Evolutionary conservation across 768 basidiomycete genomes (phyloP), one percentile per base, ranked within the genome.

Genomic region (Infundibulicybe gibba): DNA sequence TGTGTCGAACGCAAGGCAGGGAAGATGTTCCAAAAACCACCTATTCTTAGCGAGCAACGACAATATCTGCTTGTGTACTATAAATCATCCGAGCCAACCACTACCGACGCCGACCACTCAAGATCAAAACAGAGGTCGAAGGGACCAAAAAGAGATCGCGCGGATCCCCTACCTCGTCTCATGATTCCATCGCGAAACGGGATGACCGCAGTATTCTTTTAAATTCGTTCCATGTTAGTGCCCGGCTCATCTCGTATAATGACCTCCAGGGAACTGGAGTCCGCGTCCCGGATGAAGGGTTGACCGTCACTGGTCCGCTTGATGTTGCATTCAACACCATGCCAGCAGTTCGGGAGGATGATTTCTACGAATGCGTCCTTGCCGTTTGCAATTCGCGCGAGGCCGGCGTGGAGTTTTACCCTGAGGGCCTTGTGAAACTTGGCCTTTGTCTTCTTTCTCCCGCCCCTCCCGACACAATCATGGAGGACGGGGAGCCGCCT

Each of bases 51-150:
- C 33, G 72, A 79, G 44, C 69, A 80, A 25, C 76, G 86, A 1
- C 77, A 78, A 47, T 92, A 86, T 56, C 71, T 94, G 30, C 73
- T 95, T 40, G 83, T 94, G 10, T 91, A 86, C 64, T 94, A 89
- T 62, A 83, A 85, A 45, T 54, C 56, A 6, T 52, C 56, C 25
- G 53, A 56, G 9, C 16, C 33, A 20, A 20, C 50, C 5, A 49
- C 40, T 13, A 52, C 16, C 9, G 46, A 57, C 3, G 53, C 54
- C 16, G 51, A 41, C 39, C 42, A 52, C 67, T 57, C 49, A 70
- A 69, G 57, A 63, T 65, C 40, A 62, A 58, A 54, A 55, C 21
- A 58, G 58, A 31, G 63, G 10, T 14, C n/a, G 35, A 38, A 19
- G 35, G 35, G 21, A 61, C 58, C 55, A 78, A 76, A 66, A 81